Evolutionary conservation across 225 moss, liverwort and hornwort species (phyloP).

Genomic region (Takakia lepidozioides): DNA sequence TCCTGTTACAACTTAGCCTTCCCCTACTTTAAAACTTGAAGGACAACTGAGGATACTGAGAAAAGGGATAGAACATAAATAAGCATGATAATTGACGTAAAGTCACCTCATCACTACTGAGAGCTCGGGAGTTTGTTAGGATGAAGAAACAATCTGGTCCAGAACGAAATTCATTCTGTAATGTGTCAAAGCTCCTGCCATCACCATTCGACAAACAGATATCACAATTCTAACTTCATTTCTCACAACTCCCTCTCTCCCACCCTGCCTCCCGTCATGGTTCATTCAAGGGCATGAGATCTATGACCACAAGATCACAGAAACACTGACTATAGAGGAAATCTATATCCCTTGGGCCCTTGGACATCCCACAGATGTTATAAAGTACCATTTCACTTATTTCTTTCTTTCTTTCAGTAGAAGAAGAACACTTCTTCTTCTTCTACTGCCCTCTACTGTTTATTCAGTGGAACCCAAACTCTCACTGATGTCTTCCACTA

Average conservation of each 20-base stretch:
- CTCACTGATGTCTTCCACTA: too few relatives aligned
- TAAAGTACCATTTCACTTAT: too few relatives aligned
- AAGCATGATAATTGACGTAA: not conserved
- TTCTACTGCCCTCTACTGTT: too few relatives aligned
- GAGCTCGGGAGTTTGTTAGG: constrained; percentile 83
- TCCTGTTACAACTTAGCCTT: too few relatives aligned
- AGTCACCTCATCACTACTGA: constrained; percentile 57
- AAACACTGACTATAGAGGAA: not conserved
- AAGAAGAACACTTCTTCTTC: too few relatives aligned
- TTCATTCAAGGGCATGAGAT: not conserved
- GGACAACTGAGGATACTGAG: too few relatives aligned
- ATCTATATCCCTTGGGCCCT: constrained; percentile 5
- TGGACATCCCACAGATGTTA: too few relatives aligned
- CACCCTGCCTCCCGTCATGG: not conserved
- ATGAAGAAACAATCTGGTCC: constrained; percentile 77
- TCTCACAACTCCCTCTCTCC: not conserved
- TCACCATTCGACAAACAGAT: too few relatives aligned
- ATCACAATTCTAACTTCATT: not conserved
- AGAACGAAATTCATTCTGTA: constrained; percentile 57
- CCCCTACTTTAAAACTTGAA: too few relatives aligned
- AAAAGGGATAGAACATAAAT: too few relatives aligned
- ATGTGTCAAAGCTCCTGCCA: constrained; percentile 59
- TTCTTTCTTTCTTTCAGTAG: too few relatives aligned
- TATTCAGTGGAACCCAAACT: too few relatives aligned
- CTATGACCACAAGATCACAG: not conserved